A percentile compares a stretch with the other conserved stretches of the same genome.
Conservation (phyloP, 2,329 filamentous ascomycete genomes). For the Penicillium sp. region DNA sequence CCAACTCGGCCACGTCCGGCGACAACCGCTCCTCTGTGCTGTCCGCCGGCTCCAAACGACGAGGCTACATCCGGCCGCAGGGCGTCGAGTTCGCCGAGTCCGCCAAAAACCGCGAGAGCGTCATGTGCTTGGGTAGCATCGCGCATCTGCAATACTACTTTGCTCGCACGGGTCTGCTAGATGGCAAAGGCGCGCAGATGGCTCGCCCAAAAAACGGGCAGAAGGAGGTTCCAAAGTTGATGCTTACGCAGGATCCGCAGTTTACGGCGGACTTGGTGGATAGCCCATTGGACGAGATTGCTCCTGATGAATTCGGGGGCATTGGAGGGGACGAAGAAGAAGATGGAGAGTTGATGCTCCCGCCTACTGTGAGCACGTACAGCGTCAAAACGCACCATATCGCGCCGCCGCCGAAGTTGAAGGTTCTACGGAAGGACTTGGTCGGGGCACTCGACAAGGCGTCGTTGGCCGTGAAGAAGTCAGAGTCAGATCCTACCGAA, state of each 20-base stretch:
- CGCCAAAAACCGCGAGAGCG: slow-evolving; percentile 84
- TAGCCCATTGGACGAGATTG: slow-evolving; percentile 46
- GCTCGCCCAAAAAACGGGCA: slow-evolving; percentile 66
- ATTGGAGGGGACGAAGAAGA: slow-evolving; percentile 52
- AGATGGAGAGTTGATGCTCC: slow-evolving; percentile 73
- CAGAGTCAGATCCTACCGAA: slow-evolving; percentile 28
- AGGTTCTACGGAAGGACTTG: slow-evolving; percentile 69
- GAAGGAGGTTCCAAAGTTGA: slow-evolving; percentile 37
- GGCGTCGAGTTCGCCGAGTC: slow-evolving; percentile 87
- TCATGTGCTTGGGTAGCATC: slow-evolving; percentile 94
- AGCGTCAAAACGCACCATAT: slow-evolving; percentile 77
- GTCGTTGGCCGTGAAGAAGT: slow-evolving; percentile 58
- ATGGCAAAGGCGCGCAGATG: slow-evolving; percentile 86
- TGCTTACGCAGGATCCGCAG: slow-evolving; percentile 35
- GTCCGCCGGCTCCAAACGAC: slow-evolving; percentile 50
- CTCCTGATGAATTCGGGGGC: slow-evolving; percentile 39
- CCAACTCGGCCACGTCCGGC: slow-evolving; percentile 20
- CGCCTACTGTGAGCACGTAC: slow-evolving; percentile 97
- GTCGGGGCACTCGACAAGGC: slow-evolving; percentile 67
- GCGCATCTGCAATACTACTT: slow-evolving; percentile 98
- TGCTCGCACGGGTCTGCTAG: slow-evolving; percentile 84
- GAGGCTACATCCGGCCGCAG: slow-evolving; percentile 84
- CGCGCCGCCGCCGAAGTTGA: slow-evolving; percentile 76
- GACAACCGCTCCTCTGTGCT: slow-evolving; percentile 40
- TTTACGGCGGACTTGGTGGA: slow-evolving; percentile 45